Evolutionary conservation across 108 stramenopile species (phyloP), one percentile per base, ranked within the genome.

Genomic region (Stephanodiscus minutulus): DNA sequence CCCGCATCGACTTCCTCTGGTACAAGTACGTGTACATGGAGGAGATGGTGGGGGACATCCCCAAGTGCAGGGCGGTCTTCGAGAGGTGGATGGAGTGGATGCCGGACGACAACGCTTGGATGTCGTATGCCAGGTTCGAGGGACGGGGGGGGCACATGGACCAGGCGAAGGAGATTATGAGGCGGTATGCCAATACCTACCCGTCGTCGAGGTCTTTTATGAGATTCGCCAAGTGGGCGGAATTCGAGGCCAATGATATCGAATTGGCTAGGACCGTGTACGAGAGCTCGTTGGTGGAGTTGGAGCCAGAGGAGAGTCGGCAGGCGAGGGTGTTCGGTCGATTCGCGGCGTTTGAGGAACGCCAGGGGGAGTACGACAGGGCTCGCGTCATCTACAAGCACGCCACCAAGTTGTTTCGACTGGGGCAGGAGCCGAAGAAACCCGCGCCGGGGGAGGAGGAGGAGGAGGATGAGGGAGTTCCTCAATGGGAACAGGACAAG

Each of bases 51-150:
- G 94, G 97, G 48, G 96, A 98, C 66, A 70, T 90, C 24, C 86
- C 90, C 71, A 95, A 95, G 72, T 96, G 94, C 62, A 78, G 99
- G 11, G 84, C 89, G 12, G 96, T 99, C 52, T 99, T 98, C 73
- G 98, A 99, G 73, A 81, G 99, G 65, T 98, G 98, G 98, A 99
- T 98, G 99, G 86, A 94, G 43, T 99, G 98, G 98, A 88, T 93
- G 85, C 98, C 99, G 29, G 98, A 98, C 69, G 98, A 97, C 75
- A 90, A 96, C 63, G 98, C 97, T 1, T 99, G 97, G 97, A 53
- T 85, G 66, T 83, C 95, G 21, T 99, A 88, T 82, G 95, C 96
- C 5, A 84, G 97, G 46, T 99, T 99, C 68, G 99, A 99, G 76
- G 88, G 86, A 66, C 83, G 98, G 43, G 87, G 92, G 55, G 87